Base-by-base conservation (phyloP, 805 yeast genomes). In the Monosporozyma unispora region DNA sequence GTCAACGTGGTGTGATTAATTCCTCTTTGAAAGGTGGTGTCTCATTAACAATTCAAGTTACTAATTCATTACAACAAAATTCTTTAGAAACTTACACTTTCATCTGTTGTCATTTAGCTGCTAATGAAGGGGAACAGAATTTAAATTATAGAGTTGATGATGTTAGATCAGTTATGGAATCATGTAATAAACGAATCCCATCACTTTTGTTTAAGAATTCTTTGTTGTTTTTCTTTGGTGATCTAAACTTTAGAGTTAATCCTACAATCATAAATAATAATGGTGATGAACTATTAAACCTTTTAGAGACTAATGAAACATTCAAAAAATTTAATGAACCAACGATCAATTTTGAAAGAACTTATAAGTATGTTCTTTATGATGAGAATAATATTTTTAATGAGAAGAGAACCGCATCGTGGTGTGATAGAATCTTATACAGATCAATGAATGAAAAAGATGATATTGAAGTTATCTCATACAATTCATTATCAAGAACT, bases 371-470 rank as follows among this genome's bases (percentile, higher is more conserved):
- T 62, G 63, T 66, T 46, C 51, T 74, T 1, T 76, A 78, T 29
- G 71, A 81, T 0, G 47, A 54, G 3, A 45, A 49, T 3, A 72
- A 74, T n/a, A 64, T 68, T 9, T 85, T 78, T 62, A 77, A 78
- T 52, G 40, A 62, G 1, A 81, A 80, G 55, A 71, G 96, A 49
- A 69, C 70, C 1, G 95, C 96, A 0, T 82, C 95, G 6, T 90
- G 96, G 95, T 89, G 96, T 66, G 98, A 90, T 62, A 68, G 98
- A 48, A 77, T 90, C 5, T 62, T 90, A 44, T 87, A 70, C 58
- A 76, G 77, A 49, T 61, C 71, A 19, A 19, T 29, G 19, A 19
- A 31, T 21, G 12, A 44, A 3, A 29, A 29, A 3, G 16, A 25
- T 41, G 21, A n/a, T 14, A n/a, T 25, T n/a, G 33, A 50, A 4